Conservation (phyloP, 805 yeast species). For the Wickerhamiella allomyrinae region DNA sequence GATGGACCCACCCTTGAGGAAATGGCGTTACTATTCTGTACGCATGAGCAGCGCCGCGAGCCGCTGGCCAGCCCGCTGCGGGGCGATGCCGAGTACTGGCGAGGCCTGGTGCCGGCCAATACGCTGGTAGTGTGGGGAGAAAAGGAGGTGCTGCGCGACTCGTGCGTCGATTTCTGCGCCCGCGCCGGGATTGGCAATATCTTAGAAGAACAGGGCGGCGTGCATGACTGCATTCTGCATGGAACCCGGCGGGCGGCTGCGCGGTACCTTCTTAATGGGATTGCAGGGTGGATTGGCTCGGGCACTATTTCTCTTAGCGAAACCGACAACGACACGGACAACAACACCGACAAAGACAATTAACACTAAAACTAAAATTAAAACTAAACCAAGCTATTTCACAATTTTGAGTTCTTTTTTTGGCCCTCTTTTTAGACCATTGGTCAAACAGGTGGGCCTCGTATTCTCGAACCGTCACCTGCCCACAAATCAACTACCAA, state of each 20-base stretch:
- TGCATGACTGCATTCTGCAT: conserved; percentile 9
- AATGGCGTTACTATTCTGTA: conserved; percentile 4
- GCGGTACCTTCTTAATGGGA: neutral
- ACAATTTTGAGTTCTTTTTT: no score
- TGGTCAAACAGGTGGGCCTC: no score
- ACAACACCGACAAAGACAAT: no score
- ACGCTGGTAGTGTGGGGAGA: conserved; percentile 8
- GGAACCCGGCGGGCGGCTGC: neutral
- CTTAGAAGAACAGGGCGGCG: conserved; percentile 9
- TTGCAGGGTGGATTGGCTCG: neutral
- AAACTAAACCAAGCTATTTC: no score
- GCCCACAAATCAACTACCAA: no score
- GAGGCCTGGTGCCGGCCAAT: conserved; percentile 4
- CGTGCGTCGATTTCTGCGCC: conserved; percentile 3
- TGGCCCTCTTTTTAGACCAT: no score
- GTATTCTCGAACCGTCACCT: no score
- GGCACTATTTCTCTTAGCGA: no score
- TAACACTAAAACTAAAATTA: no score
- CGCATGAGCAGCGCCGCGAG: neutral
- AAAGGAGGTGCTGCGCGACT: conserved; percentile 7
- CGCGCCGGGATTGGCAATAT: neutral
- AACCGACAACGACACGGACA: no score
- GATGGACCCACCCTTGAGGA: conserved; percentile 1
- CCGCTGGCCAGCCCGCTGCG: conserved; percentile 2
- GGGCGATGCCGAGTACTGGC: conserved; percentile 6